Conservation (phyloP, 2,329 filamentous ascomycete genomes). For the Aspergillus pseudoterreus region DNA sequence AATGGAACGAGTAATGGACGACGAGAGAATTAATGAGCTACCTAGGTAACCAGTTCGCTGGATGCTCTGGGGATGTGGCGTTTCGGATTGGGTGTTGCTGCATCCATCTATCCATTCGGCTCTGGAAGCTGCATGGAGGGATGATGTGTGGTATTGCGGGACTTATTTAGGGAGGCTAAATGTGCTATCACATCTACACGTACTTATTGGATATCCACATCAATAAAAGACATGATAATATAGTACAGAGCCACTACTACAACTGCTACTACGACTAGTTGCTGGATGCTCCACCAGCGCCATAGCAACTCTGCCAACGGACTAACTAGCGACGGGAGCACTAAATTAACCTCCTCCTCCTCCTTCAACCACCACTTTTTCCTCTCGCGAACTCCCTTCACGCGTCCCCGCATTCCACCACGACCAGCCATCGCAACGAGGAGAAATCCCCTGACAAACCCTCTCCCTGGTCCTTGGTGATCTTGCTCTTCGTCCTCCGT, state of each 20-base stretch:
- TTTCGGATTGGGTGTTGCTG: constrained; percentile 1
- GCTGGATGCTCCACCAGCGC: constrained; percentile 1
- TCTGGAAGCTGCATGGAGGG: background rate
- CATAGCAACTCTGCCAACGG: constrained; percentile 7
- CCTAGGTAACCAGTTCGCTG: background rate
- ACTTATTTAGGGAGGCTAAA: background rate
- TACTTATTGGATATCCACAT: background rate
- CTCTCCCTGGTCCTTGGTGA: constrained; percentile 8
- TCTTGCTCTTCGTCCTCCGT: background rate
- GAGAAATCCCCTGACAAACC: background rate
- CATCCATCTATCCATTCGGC: background rate
- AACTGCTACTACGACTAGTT: background rate
- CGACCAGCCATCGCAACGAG: background rate
- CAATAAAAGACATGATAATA: background rate
- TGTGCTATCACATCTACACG: background rate
- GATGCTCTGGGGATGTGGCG: constrained; percentile 7
- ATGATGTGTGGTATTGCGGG: background rate
- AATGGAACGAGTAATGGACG: constrained; percentile 24
- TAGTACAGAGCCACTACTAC: background rate
- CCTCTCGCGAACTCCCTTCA: constrained; percentile 4
- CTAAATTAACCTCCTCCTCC: background rate
- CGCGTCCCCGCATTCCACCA: constrained; percentile 23
- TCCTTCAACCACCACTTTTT: background rate
- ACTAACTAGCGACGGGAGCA: too few relatives aligned
- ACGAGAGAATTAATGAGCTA: constrained; percentile 13